phyloP scores from a whole-genome alignment of 2,329 filamentous ascomycete species.

The Monilinia aucupariae region DNA sequence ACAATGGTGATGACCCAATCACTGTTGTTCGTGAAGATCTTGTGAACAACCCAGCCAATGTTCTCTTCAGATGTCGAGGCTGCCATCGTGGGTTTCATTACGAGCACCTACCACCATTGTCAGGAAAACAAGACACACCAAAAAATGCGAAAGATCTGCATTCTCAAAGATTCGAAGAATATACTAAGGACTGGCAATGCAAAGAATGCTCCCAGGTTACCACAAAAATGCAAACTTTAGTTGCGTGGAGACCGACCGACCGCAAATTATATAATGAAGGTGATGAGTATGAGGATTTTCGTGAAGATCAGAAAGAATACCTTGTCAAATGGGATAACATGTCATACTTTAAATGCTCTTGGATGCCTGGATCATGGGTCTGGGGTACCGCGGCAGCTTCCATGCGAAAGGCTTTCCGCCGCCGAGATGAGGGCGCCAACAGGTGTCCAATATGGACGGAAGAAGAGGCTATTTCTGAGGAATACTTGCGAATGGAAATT shows the following conservation, averaged over 20 bases:
- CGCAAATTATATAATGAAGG: slow-evolving; percentile 50
- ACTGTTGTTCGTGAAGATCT: slow-evolving; percentile 55
- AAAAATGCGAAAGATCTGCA: slow-evolving; percentile 46
- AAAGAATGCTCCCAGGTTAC: slow-evolving; percentile 63
- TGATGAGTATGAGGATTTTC: slow-evolving; percentile 49
- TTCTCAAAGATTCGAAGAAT: slow-evolving; percentile 63
- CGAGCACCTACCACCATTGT: slow-evolving; percentile 62
- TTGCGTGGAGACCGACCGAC: slow-evolving; percentile 78
- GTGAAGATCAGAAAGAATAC: slow-evolving; percentile 82
- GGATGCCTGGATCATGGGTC: slow-evolving; percentile 88
- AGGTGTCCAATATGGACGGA: slow-evolving; percentile 61
- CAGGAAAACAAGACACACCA: slow-evolving; percentile 34
- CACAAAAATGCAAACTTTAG: slow-evolving; percentile 67
- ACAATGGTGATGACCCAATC: slow-evolving; percentile 72
- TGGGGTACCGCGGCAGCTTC: slow-evolving; percentile 58
- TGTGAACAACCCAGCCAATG: slow-evolving; percentile 68
- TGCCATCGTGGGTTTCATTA: slow-evolving; percentile 81
- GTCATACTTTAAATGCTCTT: slow-evolving; percentile 77
- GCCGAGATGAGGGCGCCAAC: slow-evolving; percentile 56
- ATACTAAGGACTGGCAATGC: slow-evolving; percentile 72
- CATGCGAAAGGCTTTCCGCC: slow-evolving; percentile 73
- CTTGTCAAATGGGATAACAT: slow-evolving; percentile 78
- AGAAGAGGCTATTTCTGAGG: slow-evolving; percentile 79
- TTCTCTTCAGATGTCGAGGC: slow-evolving; percentile 75
- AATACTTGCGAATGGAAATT: slow-evolving; percentile 80